Evolutionary conservation across 306 rosid species (phyloP).

Genomic region (Casuarina cunninghamiana): DNA sequence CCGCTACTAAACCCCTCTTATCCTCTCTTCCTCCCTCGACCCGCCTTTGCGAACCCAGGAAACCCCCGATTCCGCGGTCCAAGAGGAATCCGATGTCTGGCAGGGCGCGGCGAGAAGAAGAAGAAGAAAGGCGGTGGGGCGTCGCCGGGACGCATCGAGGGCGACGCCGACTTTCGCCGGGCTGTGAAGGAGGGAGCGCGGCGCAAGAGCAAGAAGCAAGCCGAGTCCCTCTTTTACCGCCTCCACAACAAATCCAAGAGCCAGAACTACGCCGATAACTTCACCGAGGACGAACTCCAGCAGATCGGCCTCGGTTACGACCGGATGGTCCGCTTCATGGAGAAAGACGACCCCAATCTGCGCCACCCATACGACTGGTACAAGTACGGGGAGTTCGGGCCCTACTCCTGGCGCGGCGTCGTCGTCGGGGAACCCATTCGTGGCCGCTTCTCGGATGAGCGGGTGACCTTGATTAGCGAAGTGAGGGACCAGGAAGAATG

Average conservation of each 20-base stretch:
- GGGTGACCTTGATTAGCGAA: slow-evolving; percentile 70
- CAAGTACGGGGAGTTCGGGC: slow-evolving; percentile 86
- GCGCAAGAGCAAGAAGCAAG: slow-evolving; percentile 53
- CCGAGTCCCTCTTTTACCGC: slow-evolving; percentile 68
- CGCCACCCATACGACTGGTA: slow-evolving; percentile 90
- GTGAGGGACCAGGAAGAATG: slow-evolving; percentile 85
- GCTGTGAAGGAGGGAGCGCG: slow-evolving; percentile 54
- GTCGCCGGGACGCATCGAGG: slow-evolving; percentile 58
- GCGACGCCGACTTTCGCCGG: slow-evolving; percentile 57
- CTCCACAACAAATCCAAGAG: slow-evolving; percentile 52
- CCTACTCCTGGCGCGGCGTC: slow-evolving; percentile 87
- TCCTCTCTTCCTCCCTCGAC: slow-evolving; percentile 19
- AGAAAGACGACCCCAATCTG: slow-evolving; percentile 81
- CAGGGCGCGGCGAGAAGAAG: slow-evolving; percentile 72
- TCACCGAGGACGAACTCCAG: slow-evolving; percentile 78
- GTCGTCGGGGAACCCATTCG: slow-evolving; percentile 81
- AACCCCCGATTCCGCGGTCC: slow-evolving; percentile 6
- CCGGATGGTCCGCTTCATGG: slow-evolving; percentile 85
- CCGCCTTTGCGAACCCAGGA: slow-evolving; percentile 9
- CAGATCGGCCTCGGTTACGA: slow-evolving; percentile 84
- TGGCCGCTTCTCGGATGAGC: slow-evolving; percentile 67
- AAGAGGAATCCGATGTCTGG: slow-evolving; percentile 47
- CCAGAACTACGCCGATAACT: slow-evolving; percentile 64
- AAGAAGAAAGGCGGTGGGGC: slow-evolving; percentile 53
- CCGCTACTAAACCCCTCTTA: slow-evolving; percentile 36